Evolutionary conservation across 345 rosid species (phyloP), one percentile per base, ranked within the genome.

Genomic region (Erucastrum elatum): DNA sequence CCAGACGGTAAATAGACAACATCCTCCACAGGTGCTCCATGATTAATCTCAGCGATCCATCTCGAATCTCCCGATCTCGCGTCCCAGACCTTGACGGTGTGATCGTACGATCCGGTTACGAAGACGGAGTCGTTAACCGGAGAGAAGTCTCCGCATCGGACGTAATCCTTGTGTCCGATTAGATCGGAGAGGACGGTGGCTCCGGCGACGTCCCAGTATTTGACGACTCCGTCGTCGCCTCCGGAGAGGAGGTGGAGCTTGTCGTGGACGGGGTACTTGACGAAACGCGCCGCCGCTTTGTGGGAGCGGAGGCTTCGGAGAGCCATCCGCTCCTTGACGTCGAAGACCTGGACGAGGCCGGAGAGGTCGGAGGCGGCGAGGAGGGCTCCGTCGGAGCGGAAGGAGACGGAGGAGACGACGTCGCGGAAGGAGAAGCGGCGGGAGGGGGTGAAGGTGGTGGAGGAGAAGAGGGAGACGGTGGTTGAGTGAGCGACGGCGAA

Each of bases 121-220:
- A 95, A 95, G 82, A 88, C 79, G 59, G 90, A 91, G 0, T 75
- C 81, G 67, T 80, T 82, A 11, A 86, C 85, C 4, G 98, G 99
- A 12, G 97, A 91, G 81, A 89, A 91, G 74, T 91, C 99, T 11
- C 98, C 93, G 49, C 97, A 91, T 21, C 98, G 85, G 4, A 93
- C 98, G 59, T 95, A 95, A 76, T 95, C 99, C 81, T 87, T 93
- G 66, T 95, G 99, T 16, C 98, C 98, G 17, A 79, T 0, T 29
- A 95, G 77, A 77, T 95, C 85, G 75, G 82, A 74, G 2, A 93
- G 77, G 69, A 88, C 88, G 11, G 71, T 87, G 75, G 84, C 88
- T 1, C 86, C 91, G 1, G 94, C 91, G 25, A 94, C 98, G 70
- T 94, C 99, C 99, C 98, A 94, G 65, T 90, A 94, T 77, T 94